These are phyloP conservation scores for Kuraishia molischiana DNA, from an alignment of 805 yeast species.

Conservation along the genomic window DNA sequence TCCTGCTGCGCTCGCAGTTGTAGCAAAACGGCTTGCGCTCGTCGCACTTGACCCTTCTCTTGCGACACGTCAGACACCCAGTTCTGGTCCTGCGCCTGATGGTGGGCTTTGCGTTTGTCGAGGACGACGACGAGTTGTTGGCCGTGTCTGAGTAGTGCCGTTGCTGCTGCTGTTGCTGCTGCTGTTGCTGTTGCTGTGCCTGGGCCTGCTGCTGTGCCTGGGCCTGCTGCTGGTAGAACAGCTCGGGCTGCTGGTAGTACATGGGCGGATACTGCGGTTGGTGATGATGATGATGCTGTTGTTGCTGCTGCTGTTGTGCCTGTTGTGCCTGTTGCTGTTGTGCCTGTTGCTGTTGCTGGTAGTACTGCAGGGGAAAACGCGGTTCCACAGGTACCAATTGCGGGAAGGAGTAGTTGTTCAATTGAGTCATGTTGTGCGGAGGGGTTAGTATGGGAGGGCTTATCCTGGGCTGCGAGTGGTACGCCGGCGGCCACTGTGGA, in stretches of 20 bases:
- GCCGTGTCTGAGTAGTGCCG: too few relatives aligned
- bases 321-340: too few relatives aligned
- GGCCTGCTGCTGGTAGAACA: not conserved
- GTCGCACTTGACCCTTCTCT: constrained; percentile 66
- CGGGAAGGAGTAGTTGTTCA: too few relatives aligned
- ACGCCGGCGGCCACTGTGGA: too few relatives aligned
- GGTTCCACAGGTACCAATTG: not conserved
- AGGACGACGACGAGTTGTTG: not conserved
- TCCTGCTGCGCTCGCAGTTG: constrained; percentile 57
- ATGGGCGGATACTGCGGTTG: not conserved
- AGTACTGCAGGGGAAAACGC: not conserved
- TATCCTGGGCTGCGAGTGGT: too few relatives aligned
- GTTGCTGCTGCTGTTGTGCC: too few relatives aligned
- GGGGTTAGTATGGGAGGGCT: too few relatives aligned
- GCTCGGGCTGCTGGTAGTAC: not conserved
- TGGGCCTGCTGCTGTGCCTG: not conserved
- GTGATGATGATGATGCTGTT: too few relatives aligned
- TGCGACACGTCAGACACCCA: constrained; percentile 68
- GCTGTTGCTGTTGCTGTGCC: too few relatives aligned
- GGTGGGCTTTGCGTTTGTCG: not conserved
- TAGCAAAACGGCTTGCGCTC: constrained; percentile 61
- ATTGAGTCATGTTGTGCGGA: too few relatives aligned
- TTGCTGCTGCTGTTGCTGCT: too few relatives aligned
- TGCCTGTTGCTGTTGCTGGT: not conserved
- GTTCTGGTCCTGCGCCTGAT: constrained; percentile 55